Evolutionary conservation across 2,329 filamentous ascomycete genomes (phyloP), one percentile per base, ranked within the genome.

Genomic region (Nemania serpens): DNA sequence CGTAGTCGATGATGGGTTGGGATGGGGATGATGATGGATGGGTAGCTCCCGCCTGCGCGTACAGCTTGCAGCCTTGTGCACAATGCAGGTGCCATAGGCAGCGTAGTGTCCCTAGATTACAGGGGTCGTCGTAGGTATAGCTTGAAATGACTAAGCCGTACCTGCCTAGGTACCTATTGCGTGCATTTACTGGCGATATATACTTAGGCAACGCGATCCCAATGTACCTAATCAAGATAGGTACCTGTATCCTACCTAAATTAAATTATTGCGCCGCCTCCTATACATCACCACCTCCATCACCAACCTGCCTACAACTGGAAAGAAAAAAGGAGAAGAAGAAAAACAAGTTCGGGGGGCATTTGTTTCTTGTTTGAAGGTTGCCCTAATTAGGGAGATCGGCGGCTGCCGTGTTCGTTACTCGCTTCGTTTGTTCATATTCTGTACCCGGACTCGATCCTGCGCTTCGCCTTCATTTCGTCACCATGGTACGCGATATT

Each of bases 401-500:
- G 47, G 37, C 51, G 39, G 41, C 47, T 39, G 25, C 41, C 18
- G 25, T 33, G 36, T 33, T 33, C 20, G 29, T 15, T 25, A 37
- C 18, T 54, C 20, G 39, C 41, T 54, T 70, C 59, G 61, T 68
- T 68, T 52, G 70, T 61, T 51, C 13, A 37, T 52, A 46, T 33
- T 41, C 25, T 47, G 25, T 18, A 22, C 10, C 17, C 12, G 46
- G 51, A 51, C 18, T 34, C 49, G 53, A 29, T 41, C 41, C 15
- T 39, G 34, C 37, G 17, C 34, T 39, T 37, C 2, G 42, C 25
- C 41, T 51, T 5, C 18, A 49, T 41, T 22, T 34, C 39, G 18
- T 43, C 51, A 60, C 55, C 61, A 84, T 84, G 76, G 76, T 80
- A 65, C 80, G 81, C 71, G 79, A 85, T 69, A 82, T 89, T 63